Evolutionary conservation across 2,329 filamentous ascomycete species (phyloP).

Genomic region (Chalaropsis ovoidea): DNA sequence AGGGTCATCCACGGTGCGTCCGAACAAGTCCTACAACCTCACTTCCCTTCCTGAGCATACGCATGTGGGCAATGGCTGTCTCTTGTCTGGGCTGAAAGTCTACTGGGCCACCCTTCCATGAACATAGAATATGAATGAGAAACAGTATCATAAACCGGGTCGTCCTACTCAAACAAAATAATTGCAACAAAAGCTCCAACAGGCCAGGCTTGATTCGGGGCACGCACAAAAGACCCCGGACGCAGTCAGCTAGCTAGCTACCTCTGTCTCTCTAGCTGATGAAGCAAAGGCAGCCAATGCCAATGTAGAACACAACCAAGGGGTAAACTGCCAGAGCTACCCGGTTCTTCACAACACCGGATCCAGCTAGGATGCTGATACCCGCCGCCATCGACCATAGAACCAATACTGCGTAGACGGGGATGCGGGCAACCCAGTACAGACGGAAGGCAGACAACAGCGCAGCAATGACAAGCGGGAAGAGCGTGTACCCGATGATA

Average conservation of each 20-base stretch:
- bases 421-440: slow-evolving; percentile 71
- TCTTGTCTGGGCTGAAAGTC: too few relatives aligned
- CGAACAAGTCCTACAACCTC: background rate
- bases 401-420: slow-evolving; percentile 79
- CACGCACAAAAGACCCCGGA: background rate
- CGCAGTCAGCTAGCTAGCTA: background rate
- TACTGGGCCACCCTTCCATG: too few relatives aligned
- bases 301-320: slow-evolving; percentile 87
- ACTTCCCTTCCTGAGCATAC: too few relatives aligned
- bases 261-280: slow-evolving; percentile 56
- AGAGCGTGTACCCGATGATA: slow-evolving; percentile 96
- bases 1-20: background rate
- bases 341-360: slow-evolving; percentile 88
- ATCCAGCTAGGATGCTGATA: slow-evolving; percentile 89
- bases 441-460: slow-evolving; percentile 75
- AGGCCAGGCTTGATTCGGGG: background rate
- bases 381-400: slow-evolving; percentile 91
- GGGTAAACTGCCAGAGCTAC: slow-evolving; percentile 92
- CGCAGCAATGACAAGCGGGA: slow-evolving; percentile 88
- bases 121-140: background rate
- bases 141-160: background rate
- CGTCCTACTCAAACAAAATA: slow-evolving; percentile 5
- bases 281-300: slow-evolving; percentile 88
- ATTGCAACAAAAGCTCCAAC: background rate
- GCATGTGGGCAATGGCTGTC: too few relatives aligned